Percentiles rank a stretch among this genome's conserved stretches.
These are phyloP conservation scores for Fusarium tuaranense DNA, from an alignment of 2,329 filamentous ascomycete species.

Conservation along the genomic window DNA sequence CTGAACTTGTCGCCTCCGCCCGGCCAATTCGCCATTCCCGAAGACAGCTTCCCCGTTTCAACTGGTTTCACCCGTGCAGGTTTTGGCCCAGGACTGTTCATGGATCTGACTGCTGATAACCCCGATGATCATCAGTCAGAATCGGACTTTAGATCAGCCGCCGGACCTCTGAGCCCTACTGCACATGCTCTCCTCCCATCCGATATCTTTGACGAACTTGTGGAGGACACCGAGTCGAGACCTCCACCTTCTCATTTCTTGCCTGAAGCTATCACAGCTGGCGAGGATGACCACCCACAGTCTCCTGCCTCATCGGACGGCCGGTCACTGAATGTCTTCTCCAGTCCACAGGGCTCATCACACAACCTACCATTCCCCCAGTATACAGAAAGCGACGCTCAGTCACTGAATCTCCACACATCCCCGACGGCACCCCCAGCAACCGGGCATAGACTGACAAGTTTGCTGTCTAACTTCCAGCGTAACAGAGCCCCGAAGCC, in stretches of 20 bases:
- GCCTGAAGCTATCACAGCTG: constrained; percentile 45
- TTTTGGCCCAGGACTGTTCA: constrained; percentile 66
- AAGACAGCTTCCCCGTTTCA: constrained; percentile 61
- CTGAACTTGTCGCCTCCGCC: constrained; percentile 54
- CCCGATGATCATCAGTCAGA: constrained; percentile 64
- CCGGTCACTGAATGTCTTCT: constrained; percentile 67
- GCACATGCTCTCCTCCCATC: constrained; percentile 81
- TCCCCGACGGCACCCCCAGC: constrained; percentile 54
- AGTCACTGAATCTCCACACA: constrained; percentile 53
- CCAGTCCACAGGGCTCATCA: constrained; percentile 71
- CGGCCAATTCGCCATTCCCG: constrained; percentile 51
- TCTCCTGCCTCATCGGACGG: constrained; percentile 70
- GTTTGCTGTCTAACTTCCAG: constrained; percentile 70
- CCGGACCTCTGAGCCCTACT: constrained; percentile 81
- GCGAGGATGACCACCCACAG: constrained; percentile 63
- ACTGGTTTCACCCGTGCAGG: constrained; percentile 66
- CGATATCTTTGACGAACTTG: constrained; percentile 69
- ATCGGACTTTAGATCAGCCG: constrained; percentile 70
- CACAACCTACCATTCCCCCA: constrained; percentile 68
- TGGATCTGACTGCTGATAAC: constrained; percentile 58
- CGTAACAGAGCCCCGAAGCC: constrained; percentile 73
- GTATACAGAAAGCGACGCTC: constrained; percentile 61
- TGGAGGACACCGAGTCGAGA: constrained; percentile 68
- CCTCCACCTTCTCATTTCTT: constrained; percentile 39
- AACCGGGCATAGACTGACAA: constrained; percentile 55